A percentile compares a stretch with the other conserved stretches of the same genome.
Evolutionary conservation across 2,329 filamentous ascomycete genomes (phyloP).

Genomic region (Blastomyces silverae): DNA sequence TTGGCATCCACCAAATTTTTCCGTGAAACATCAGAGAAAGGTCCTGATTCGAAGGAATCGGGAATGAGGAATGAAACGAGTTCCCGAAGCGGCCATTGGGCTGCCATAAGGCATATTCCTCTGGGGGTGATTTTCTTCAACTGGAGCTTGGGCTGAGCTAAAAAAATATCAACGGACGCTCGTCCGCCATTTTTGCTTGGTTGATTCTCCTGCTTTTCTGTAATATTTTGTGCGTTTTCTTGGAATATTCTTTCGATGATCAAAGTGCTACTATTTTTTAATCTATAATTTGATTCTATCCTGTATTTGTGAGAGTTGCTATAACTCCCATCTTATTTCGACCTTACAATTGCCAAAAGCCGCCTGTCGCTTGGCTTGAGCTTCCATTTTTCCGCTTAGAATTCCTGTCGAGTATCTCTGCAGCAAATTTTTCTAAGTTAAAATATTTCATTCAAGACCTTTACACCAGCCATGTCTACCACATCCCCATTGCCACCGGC

Average conservation of each 20-base stretch:
- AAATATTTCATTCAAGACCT: neutral
- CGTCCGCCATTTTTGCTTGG: too few relatives aligned
- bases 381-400: neutral
- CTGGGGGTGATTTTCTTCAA: too few relatives aligned
- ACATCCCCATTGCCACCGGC: neutral
- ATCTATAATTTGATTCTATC: neutral
- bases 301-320: neutral
- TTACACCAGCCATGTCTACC: neutral
- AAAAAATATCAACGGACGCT: neutral
- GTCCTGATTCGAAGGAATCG: too few relatives aligned
- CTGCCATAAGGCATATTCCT: too few relatives aligned
- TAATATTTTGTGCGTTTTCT: too few relatives aligned
- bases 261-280: neutral
- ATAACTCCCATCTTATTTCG: neutral
- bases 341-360: too few relatives aligned
- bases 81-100: too few relatives aligned
- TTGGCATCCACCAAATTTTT: too few relatives aligned
- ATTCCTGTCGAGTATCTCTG: neutral
- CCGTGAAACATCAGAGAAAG: too few relatives aligned
- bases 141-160: neutral
- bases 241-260: neutral
- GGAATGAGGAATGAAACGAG: too few relatives aligned
- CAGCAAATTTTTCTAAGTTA: neutral
- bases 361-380: neutral
- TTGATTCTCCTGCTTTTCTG: neutral